Evolutionary conservation across 345 rosid species (phyloP), one percentile per base, ranked within the genome.

Genomic region (Dipteronia sinensis): DNA sequence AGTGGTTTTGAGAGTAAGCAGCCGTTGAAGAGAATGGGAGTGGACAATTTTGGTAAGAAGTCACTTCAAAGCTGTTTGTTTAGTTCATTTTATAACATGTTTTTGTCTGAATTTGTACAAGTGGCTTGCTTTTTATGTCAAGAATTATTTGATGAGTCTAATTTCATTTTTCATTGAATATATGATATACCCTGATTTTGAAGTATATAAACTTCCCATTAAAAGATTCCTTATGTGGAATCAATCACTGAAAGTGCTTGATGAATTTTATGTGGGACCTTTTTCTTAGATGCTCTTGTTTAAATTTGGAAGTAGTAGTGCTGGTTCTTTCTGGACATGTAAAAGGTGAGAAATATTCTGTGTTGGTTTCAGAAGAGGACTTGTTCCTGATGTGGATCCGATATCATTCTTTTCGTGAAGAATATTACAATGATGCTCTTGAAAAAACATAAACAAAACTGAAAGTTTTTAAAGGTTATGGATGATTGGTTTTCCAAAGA

Each of bases 1-100:
- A 34, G 88, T 80, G 83, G 89, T 58, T 81, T 76, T 22, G 86
- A 86, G 82, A 78, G 76, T 46, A 92, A 86, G 85, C 79, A 88
- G 77, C 38, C 38, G 5, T 77, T 75, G 65, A 89, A 88, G 87
- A 86, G 77, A 81, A 71, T 82, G 82, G 82, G 83, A 16, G 49
- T 84, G 84, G 88, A 85, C 40, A 83, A 81, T 85, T 80, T 79
- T 59, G 97, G 97, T 89, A 82, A 76, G 20, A n/a, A 42, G 38
- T 40, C 65, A 78, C 74, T 71, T 27, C 51, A 53, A 72, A 46
- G 15, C 44, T n/a, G 11, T 27, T 29, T 77, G 17, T 40, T 17
- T 44, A n/a, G 13, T 44, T 72, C 22, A 27, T 34, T 64, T 46
- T 31, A 23, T 31, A 34, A 56, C 61, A 38, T 68, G 55, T 65